Percentiles rank a stretch among this genome's conserved stretches.
Conservation (phyloP, 2,329 filamentous ascomycete genomes). For the Colletotrichum orchidophilum region DNA sequence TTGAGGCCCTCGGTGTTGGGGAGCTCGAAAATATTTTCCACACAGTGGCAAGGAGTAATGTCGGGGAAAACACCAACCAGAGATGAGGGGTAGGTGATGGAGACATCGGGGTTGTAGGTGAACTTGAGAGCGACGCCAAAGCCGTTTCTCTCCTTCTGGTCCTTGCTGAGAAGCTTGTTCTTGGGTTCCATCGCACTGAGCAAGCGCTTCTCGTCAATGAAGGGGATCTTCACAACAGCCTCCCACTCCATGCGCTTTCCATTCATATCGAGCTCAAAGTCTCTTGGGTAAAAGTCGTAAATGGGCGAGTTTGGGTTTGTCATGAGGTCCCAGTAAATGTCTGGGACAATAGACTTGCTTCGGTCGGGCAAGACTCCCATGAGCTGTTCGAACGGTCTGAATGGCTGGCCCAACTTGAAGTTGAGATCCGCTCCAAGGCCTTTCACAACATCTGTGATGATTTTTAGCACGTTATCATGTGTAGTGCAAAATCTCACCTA, state of each 20-base stretch:
- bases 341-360: constrained; percentile 95
- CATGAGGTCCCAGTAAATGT: constrained; percentile 91
- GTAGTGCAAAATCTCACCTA: constrained; percentile 44
- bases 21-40: constrained; percentile 96
- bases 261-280: constrained; percentile 99
- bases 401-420: constrained; percentile 94
- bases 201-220: constrained; percentile 92
- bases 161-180: constrained; percentile 79
- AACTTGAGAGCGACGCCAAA: constrained; percentile 96
- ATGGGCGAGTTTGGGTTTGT: constrained; percentile 90
- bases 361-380: constrained; percentile 98
- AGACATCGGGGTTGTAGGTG: constrained; percentile 79
- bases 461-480: constrained; percentile 41
- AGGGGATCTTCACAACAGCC: constrained; percentile 97
- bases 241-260: constrained; percentile 99
- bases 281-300: constrained; percentile 96
- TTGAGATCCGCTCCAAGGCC: constrained; percentile 88
- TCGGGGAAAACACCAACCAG: constrained; percentile 91
- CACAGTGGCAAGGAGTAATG: constrained; percentile 84
- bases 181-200: constrained; percentile 86
- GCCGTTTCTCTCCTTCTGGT: constrained; percentile 84
- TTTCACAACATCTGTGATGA: constrained; percentile 79
- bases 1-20: constrained; percentile 91
- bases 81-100: constrained; percentile 88
- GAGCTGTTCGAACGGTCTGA: constrained; percentile 93